Base-by-base conservation (phyloP, 225 moss, liverwort and hornwort species). In the Marchantia paleacea region DNA sequence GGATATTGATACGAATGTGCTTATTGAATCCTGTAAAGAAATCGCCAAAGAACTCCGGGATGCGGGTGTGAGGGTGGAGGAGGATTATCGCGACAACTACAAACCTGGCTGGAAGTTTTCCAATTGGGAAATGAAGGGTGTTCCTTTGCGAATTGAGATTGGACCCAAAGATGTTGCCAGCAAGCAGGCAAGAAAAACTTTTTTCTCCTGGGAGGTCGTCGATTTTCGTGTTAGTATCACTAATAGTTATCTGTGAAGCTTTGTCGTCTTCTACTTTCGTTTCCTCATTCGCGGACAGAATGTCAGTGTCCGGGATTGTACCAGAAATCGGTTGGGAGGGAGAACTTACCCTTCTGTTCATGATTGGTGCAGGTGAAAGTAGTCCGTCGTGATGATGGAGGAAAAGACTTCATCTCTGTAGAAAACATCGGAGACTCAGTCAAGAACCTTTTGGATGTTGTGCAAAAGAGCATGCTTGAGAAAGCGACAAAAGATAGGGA, bases 91-190 rank as follows among this genome's bases (percentile, higher is more conserved):
- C 51, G 92, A 93, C 75, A 95, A 90, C 31, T 88, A 95, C 60
- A 22, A 7, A 0, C 89, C 93, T 62, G 92, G 92, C n/a, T 97
- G 93, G 93, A 97, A 97, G 65, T 97, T 83, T 55, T 83, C 91
- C 3, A 84, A 97, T 50, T 97, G 97, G 97, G 97, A 97, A 57
- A 81, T 97, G 79, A 97, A 93, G 82, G 97, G 95, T 69, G 97
- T 97, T 28, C 95, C 95, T 63, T 68, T 97, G 53, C 86, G 97
- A 18, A 80, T 97, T 68, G 95, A 95, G 80, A 88, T 95, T 48
- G 95, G 97, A 30, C 95, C 97, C 67, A 89, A 87, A 68, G 97
- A 97, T 74, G 84, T 97, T 77, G 85, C 87, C 64, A 91, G 85
- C 72, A 88, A 93, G 78, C 92, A 92, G 97, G 97, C 92, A 15